Percentiles rank a stretch among this genome's conserved stretches.
phyloP scores from a whole-genome alignment of 768 basidiomycete species.

The Tremella mesenterica region DNA sequence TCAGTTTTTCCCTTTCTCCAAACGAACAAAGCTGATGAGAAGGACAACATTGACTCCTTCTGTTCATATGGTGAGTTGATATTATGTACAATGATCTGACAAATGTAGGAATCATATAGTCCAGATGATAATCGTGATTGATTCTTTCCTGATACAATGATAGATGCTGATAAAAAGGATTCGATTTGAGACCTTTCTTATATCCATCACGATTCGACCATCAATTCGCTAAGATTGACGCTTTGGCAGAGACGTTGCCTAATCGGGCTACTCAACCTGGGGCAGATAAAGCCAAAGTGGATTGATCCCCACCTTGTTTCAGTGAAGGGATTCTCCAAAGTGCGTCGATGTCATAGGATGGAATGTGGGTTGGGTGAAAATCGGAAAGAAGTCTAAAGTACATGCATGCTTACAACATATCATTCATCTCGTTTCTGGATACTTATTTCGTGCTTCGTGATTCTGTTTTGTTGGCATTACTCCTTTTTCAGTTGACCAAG shows the following conservation, averaged over 20 bases:
- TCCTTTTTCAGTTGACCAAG: too few species aligned
- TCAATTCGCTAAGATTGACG: constrained; percentile 95
- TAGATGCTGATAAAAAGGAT: constrained; percentile 52
- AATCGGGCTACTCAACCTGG: constrained; percentile 37
- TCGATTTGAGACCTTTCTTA: constrained; percentile 90
- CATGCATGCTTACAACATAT: too few species aligned
- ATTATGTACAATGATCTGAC: neutral
- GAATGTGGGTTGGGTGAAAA: too few species aligned
- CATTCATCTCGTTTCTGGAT: too few species aligned
- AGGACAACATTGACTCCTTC: constrained; percentile 41
- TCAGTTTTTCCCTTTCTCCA: constrained; percentile 45
- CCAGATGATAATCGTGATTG: constrained; percentile 87
- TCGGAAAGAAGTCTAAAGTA: too few species aligned
- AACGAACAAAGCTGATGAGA: neutral
- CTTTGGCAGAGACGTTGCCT: constrained; percentile 65
- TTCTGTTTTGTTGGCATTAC: too few species aligned
- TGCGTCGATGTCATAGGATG: too few species aligned
- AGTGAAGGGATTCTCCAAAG: too few species aligned
- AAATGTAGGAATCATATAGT: constrained; percentile 75
- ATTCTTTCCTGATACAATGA: neutral
- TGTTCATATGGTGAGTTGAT: constrained; percentile 33
- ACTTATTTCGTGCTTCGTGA: too few species aligned
- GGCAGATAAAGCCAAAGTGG: constrained; percentile 43
- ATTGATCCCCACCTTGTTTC: too few species aligned
- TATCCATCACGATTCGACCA: constrained; percentile 91